phyloP scores from a whole-genome alignment of 2,329 filamentous ascomycete species.

The Ustilaginoidea virens region DNA sequence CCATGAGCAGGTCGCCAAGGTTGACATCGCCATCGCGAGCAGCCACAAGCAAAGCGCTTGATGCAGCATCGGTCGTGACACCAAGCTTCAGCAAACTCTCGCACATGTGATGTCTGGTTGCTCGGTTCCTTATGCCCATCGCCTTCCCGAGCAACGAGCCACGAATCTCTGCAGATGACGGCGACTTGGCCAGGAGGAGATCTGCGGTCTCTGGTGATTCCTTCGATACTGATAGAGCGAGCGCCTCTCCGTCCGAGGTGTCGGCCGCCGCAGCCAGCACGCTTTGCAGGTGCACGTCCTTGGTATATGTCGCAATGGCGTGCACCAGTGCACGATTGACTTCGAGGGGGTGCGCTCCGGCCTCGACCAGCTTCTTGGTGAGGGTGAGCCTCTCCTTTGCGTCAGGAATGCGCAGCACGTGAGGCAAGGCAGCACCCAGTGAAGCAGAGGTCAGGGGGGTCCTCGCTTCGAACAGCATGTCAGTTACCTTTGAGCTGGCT shows the following conservation, averaged over 20 bases:
- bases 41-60: constrained; percentile 33
- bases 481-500: constrained; percentile 27
- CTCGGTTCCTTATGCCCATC: constrained; percentile 23
- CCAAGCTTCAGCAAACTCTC: constrained; percentile 29
- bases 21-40: constrained; percentile 36
- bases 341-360: constrained; percentile 30
- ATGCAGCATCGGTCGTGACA: constrained; percentile 28
- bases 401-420: constrained; percentile 34
- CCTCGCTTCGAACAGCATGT: constrained; percentile 28
- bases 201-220: constrained; percentile 29
- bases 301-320: constrained; percentile 29
- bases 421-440: constrained; percentile 33
- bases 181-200: constrained; percentile 23
- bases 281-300: constrained; percentile 32
- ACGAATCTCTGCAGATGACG: constrained; percentile 21
- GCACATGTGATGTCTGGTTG: constrained; percentile 26
- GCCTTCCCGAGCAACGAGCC: constrained; percentile 27
- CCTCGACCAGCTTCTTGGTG: constrained; percentile 32
- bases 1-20: constrained; percentile 33
- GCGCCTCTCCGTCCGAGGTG: constrained; percentile 31
- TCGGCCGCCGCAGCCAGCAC: constrained; percentile 31
- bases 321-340: constrained; percentile 36
- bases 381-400: constrained; percentile 34
- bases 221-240: constrained; percentile 29
- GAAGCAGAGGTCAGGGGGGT: constrained; percentile 24